These are phyloP conservation scores for Odonthalia washingtoniensis DNA, from an alignment of 31 red algal genomes.

Conservation along the genomic window DNA sequence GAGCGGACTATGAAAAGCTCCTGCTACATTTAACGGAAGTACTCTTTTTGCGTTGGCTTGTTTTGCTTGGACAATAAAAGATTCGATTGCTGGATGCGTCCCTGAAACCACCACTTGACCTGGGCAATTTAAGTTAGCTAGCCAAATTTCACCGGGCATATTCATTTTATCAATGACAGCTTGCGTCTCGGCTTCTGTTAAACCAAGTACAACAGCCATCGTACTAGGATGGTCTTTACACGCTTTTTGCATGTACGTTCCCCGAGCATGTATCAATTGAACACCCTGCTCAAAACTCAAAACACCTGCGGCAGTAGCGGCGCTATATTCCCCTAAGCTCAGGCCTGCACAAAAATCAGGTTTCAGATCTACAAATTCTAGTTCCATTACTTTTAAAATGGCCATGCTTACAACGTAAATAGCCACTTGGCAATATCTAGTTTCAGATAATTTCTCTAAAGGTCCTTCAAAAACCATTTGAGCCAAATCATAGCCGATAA, in stretches of 20 bases:
- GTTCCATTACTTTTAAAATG: not conserved
- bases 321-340: slow-evolving; percentile 95
- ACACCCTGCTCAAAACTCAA: slow-evolving; percentile 86
- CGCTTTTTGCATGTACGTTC: slow-evolving; percentile 90
- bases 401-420: slow-evolving; percentile 1
- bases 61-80: slow-evolving; percentile 57
- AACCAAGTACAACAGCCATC: slow-evolving; percentile 76
- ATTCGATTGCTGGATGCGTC: slow-evolving; percentile 59
- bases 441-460: not conserved
- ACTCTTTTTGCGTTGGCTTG: slow-evolving; percentile 49
- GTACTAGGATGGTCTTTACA: slow-evolving; percentile 73
- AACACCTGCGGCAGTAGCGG: slow-evolving; percentile 76
- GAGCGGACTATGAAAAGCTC: slow-evolving; percentile 96
- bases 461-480: no score
- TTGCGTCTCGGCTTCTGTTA: not conserved
- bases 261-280: slow-evolving; percentile 79
- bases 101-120: slow-evolving; percentile 97
- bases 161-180: not conserved
- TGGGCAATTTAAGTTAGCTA: slow-evolving; percentile 96
- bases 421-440: not conserved
- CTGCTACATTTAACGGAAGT: slow-evolving; percentile 77
- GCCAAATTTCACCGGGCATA: not conserved
- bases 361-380: not conserved
- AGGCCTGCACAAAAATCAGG: slow-evolving; percentile 72
- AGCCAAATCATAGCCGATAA: not conserved